A percentile compares a stretch with the other conserved stretches of the same genome.
phyloP scores from a whole-genome alignment of 345 rosid genomes.

The Sisymbrium altissimum region DNA sequence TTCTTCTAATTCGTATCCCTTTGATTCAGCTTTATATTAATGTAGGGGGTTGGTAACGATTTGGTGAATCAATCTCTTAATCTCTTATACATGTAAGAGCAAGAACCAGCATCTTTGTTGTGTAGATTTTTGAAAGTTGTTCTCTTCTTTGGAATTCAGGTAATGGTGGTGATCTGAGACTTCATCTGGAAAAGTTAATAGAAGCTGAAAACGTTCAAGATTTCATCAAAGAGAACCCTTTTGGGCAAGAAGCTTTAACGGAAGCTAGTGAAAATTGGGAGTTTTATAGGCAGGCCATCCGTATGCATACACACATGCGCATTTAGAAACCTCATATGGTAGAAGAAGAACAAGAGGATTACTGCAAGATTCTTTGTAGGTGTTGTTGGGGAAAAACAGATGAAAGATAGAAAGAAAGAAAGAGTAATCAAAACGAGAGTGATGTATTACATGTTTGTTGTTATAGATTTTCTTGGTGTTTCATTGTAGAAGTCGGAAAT shows the following conservation, averaged over 20 bases:
- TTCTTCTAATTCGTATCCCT: not conserved
- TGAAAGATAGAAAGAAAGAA: not conserved
- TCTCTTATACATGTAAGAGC: not conserved
- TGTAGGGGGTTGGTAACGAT: not conserved
- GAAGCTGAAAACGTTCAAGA: conserved; percentile 52
- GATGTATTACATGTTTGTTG: not conserved
- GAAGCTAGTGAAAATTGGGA: conserved; percentile 55
- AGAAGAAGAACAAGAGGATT: not conserved
- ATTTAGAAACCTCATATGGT: not conserved
- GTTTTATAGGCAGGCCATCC: conserved; percentile 46
- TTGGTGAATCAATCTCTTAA: not conserved
- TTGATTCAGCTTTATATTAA: not conserved
- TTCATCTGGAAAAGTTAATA: conserved; percentile 55
- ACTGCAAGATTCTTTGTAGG: not conserved
- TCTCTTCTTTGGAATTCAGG: conserved; percentile 37
- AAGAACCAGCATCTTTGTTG: not conserved
- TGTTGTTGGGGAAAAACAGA: not conserved
- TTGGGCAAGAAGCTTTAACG: conserved; percentile 67
- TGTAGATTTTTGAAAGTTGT: not conserved
- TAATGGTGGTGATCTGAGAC: conserved; percentile 62
- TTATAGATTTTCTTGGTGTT: not conserved
- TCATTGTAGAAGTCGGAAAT: not conserved
- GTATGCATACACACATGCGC: not conserved
- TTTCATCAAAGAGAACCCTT: conserved; percentile 59
- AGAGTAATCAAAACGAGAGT: not conserved